Base-by-base conservation (phyloP, 1,284 basidiomycete genomes). In the Mycena sp. region DNA sequence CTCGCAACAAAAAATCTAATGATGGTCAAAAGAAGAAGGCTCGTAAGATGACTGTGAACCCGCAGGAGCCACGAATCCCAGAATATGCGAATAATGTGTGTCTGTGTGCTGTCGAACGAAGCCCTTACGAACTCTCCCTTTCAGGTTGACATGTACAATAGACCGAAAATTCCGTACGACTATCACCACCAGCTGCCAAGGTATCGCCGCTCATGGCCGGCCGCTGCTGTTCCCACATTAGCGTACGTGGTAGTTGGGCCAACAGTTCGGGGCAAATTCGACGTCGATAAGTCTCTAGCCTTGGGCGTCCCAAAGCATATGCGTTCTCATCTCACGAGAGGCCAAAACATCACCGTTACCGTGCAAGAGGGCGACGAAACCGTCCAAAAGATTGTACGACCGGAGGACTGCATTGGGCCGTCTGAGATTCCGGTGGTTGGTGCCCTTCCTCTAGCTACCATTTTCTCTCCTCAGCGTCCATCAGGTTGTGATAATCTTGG, bases 251-350 rank as follows among this genome's bases (percentile, higher is more conserved):
- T 91, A 43, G 83, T 93, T 50, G 94, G 94, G 0, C 93, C 95
- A 0, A 82, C 82, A 3, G 81, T 90, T 38, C 87, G 94, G 3
- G 96, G 96, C n/a, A 95, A 93, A 76, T 97, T 99, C 72, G 87
- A 97, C 67, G 87, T 78, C 0, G 77, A 78, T 60, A 89, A 87
- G 67, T 94, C 95, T 0, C 73, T 81, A 6, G 84, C 79, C 32
- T 80, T 95, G 1, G 90, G 91, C 10, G 80, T 99, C 3, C 83
- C 85, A 2, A 78, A 79, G 2, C 82, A 81, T 3, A 63, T 79
- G 73, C 73, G 81, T 46, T 74, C 81, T 25, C 73, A 70, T 69
- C 77, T 86, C 28, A 84, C 81, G 58, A 84, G 70, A 67, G 92
- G 85, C 9, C 74, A 89, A 74, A 77, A 81, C 19, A 77, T 93